A percentile compares a stretch with the other conserved stretches of the same genome.
Evolutionary conservation across 2,329 filamentous ascomycete species (phyloP).

Genomic region (Colletotrichum simmondsii): DNA sequence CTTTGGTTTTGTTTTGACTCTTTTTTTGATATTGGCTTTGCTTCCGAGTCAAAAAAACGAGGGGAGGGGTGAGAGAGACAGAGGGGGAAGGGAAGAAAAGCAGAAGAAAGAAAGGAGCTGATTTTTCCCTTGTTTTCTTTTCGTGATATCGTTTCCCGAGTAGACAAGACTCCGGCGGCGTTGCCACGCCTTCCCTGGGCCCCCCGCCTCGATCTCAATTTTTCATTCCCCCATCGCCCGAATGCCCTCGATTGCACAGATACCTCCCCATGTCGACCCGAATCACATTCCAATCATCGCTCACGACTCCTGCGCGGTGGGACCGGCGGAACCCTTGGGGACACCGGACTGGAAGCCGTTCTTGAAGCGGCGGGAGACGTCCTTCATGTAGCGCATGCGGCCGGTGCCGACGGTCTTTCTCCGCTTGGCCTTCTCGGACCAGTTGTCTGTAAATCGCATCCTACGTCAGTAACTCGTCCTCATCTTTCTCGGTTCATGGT

Average conservation of each 20-base stretch:
- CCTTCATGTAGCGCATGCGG: constrained; percentile 95
- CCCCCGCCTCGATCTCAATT: background rate
- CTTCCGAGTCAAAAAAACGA: constrained; percentile 25
- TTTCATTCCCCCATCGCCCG: constrained; percentile 11
- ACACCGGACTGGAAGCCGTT: constrained; percentile 96
- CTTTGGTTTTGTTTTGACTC: constrained; percentile 29
- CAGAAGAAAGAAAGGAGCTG: background rate
- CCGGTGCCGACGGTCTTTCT: constrained; percentile 99
- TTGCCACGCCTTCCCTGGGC: constrained; percentile 9
- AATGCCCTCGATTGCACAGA: constrained; percentile 31
- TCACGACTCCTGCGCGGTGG: constrained; percentile 50
- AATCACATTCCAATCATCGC: constrained; percentile 36
- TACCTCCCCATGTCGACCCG: constrained; percentile 33
- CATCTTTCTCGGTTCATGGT: background rate
- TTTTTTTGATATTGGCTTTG: constrained; percentile 35
- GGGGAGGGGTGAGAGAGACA: background rate
- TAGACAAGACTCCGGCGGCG: background rate
- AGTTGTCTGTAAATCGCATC: constrained; percentile 79
- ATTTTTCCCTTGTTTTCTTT: background rate
- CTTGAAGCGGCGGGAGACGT: constrained; percentile 91
- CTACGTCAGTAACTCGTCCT: constrained; percentile 20
- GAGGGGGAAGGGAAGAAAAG: constrained; percentile 3
- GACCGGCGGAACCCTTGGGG: constrained; percentile 85
- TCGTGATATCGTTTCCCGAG: constrained; percentile 30
- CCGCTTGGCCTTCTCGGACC: constrained; percentile 99